These are phyloP conservation scores for Kwoniella europaea DNA, from an alignment of 768 basidiomycete species.

Conservation along the genomic window DNA sequence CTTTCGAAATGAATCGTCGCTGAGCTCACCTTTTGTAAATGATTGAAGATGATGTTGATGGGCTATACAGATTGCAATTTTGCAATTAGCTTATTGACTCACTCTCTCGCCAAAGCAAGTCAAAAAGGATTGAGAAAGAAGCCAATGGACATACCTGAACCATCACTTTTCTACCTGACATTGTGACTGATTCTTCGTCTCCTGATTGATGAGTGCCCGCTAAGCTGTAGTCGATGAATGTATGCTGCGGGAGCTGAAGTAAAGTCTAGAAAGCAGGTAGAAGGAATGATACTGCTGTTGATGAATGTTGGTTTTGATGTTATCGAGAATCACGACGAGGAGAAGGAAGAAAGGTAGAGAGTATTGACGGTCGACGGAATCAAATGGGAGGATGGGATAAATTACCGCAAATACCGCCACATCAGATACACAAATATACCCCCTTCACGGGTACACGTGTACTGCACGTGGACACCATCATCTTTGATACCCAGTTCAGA, in stretches of 20 bases:
- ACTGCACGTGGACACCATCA: background rate
- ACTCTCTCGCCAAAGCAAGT: background rate
- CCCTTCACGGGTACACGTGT: background rate
- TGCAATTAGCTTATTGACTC: background rate
- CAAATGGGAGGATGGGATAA: conserved; percentile 6
- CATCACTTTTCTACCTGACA: conserved; percentile 96
- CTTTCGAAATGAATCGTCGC: no score
- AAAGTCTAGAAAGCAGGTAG: background rate
- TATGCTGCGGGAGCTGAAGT: background rate
- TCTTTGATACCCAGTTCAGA: background rate
- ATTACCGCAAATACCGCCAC: background rate
- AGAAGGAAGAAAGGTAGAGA: background rate
- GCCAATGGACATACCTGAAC: conserved; percentile 75
- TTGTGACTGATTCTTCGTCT: conserved; percentile 60
- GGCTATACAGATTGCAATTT: conserved; percentile 27
- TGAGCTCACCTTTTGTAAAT: conserved; percentile 39
- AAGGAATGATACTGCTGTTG: background rate
- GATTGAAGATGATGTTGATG: conserved; percentile 50
- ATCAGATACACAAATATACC: background rate
- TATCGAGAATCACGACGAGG: background rate
- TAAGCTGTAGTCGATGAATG: conserved; percentile 16
- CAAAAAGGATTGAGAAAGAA: background rate
- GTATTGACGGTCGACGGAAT: background rate
- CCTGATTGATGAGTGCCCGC: conserved; percentile 16
- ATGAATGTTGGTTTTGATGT: background rate